Conservation (phyloP, 208 protist genomes). For the Trichomonas vaginalis region DNA sequence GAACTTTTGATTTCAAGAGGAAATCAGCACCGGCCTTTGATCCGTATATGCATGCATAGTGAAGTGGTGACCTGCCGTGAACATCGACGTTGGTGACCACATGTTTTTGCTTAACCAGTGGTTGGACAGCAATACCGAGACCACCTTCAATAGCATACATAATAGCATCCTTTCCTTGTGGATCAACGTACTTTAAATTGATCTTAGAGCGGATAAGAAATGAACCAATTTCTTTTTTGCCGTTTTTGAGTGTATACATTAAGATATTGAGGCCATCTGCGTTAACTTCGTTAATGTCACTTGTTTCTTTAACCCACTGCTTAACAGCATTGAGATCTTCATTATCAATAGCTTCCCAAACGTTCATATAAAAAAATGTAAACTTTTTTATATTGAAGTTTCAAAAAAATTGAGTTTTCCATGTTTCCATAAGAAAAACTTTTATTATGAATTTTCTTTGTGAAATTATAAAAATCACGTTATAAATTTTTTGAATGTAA, state of each 20-base stretch:
- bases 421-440: too few relatives aligned
- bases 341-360: background rate
- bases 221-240: background rate
- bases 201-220: background rate
- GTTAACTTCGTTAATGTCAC: background rate
- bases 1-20: background rate
- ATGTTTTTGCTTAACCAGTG: background rate
- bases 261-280: background rate
- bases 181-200: background rate
- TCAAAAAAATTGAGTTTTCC: too few relatives aligned
- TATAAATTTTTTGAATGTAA: too few relatives aligned
- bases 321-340: background rate
- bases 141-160: slow-evolving; percentile 4
- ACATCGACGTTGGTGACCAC: background rate
- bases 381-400: too few relatives aligned
- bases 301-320: background rate
- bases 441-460: too few relatives aligned
- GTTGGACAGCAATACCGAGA: background rate
- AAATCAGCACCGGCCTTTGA: background rate
- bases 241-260: background rate
- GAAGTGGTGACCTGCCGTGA: background rate
- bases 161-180: background rate
- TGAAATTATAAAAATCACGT: too few relatives aligned
- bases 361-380: background rate
- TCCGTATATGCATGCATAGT: background rate